Percentiles rank a stretch among this genome's conserved stretches.
Conservation (phyloP, 257 asterid species). For the Nicotiana tomentosiformis region DNA sequence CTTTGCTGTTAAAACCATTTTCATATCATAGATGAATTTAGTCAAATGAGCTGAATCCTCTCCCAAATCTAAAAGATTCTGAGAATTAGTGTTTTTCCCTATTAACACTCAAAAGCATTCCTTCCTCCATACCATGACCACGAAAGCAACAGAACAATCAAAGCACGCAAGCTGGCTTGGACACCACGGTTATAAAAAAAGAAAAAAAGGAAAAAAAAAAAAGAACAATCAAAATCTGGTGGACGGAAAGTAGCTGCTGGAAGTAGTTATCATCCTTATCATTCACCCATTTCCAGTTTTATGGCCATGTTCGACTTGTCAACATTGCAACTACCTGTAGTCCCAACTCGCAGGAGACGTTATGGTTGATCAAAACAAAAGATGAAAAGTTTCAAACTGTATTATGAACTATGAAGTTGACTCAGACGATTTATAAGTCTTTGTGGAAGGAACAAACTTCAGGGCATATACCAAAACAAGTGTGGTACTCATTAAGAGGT, state of each 20-base stretch:
- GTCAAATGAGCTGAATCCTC: not conserved
- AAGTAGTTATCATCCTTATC: not conserved
- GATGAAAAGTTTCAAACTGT: not conserved
- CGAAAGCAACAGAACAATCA: not conserved
- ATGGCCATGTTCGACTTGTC: not conserved
- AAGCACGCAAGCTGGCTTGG: not conserved
- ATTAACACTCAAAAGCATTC: not conserved
- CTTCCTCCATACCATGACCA: not conserved
- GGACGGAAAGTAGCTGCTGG: not conserved
- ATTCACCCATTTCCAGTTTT: not conserved
- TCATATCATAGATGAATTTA: not conserved
- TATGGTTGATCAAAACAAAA: not conserved
- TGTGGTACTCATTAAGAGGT: not conserved
- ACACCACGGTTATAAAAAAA: no score
- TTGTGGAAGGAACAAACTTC: not conserved
- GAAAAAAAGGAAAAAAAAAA: no score
- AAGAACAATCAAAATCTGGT: not conserved
- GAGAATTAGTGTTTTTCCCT: not conserved
- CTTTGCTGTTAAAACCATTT: conserved; percentile 5
- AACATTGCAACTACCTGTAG: not conserved
- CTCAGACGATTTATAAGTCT: not conserved
- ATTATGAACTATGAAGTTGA: not conserved
- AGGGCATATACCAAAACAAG: not conserved
- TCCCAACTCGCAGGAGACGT: not conserved
- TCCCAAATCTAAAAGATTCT: not conserved